Percentiles rank a stretch among this genome's conserved stretches.
Evolutionary conservation across 2,329 filamentous ascomycete species (phyloP).

Genomic region (Ceratocystis variospora): DNA sequence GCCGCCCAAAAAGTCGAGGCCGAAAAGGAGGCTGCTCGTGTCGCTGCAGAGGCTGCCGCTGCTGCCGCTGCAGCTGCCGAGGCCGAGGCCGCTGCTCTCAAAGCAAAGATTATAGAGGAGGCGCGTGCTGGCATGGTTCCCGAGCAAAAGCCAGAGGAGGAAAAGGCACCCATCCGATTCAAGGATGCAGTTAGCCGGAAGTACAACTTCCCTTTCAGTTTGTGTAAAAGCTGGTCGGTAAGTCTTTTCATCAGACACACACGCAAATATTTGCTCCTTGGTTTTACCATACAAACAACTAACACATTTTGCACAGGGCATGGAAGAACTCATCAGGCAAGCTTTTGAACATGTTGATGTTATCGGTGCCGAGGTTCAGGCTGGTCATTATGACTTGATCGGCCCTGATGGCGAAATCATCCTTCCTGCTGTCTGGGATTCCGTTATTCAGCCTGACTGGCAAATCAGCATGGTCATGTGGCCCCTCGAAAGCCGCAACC

Average conservation of each 20-base stretch:
- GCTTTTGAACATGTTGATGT: conserved; percentile 67
- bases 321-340: conserved; percentile 77
- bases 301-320: conserved; percentile 42
- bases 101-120: conserved; percentile 43
- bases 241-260: conserved; percentile 25
- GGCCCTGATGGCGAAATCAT: conserved; percentile 73
- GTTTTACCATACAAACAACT: neutral
- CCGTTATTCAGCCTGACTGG: conserved; percentile 60
- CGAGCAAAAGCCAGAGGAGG: conserved; percentile 36
- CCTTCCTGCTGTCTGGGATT: conserved; percentile 65
- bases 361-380: conserved; percentile 60
- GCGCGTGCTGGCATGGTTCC: conserved; percentile 37
- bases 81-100: conserved; percentile 38
- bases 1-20: conserved; percentile 28
- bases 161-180: conserved; percentile 69
- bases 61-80: conserved; percentile 32
- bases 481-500: conserved; percentile 37
- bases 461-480: conserved; percentile 44
- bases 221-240: conserved; percentile 76
- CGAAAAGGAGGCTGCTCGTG: conserved; percentile 28
- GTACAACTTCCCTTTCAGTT: conserved; percentile 78
- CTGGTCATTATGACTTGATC: conserved; percentile 67
- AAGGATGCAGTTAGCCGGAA: conserved; percentile 85
- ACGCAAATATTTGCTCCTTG: neutral
- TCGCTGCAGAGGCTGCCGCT: conserved; percentile 27